A percentile compares a stretch with the other conserved stretches of the same genome.
phyloP scores from a whole-genome alignment of 768 basidiomycete genomes.

The Gloeopeniophorella convolvens region DNA sequence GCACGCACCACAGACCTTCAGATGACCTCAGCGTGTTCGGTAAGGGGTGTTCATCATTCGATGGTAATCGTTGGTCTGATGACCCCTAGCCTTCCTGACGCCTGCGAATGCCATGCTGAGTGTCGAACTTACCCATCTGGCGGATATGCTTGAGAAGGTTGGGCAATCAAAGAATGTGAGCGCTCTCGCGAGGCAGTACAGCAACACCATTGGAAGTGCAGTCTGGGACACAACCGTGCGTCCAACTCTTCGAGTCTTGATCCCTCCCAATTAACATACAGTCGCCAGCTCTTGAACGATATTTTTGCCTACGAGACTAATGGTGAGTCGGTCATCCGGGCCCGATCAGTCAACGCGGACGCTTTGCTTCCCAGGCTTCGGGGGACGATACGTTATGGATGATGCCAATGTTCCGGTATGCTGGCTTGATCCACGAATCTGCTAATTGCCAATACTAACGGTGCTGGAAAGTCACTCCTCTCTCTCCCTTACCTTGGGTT shows the following conservation, averaged over 20 bases:
- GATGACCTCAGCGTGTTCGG: conserved; percentile 69
- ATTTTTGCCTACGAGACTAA: conserved; percentile 77
- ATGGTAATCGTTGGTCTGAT: background rate
- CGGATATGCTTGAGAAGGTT: conserved; percentile 47
- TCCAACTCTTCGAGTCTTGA: background rate
- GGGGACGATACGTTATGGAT: conserved; percentile 74
- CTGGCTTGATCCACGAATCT: conserved; percentile 3
- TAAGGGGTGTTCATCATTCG: conserved; percentile 25
- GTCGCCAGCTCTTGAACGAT: conserved; percentile 46
- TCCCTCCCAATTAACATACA: background rate
- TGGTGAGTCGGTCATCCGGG: too few relatives aligned
- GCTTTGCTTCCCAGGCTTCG: conserved; percentile 40
- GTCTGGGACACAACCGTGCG: conserved; percentile 58
- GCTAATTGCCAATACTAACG: background rate
- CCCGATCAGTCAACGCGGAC: too few relatives aligned
- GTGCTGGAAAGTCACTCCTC: conserved; percentile 52
- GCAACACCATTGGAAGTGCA: conserved; percentile 48
- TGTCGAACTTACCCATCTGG: conserved; percentile 60
- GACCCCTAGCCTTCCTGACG: conserved; percentile 55
- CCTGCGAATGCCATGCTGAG: conserved; percentile 81
- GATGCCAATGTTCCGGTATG: conserved; percentile 79
- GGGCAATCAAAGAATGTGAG: conserved; percentile 46
- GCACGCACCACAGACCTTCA: conserved; percentile 71
- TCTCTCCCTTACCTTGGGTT: conserved; percentile 78
- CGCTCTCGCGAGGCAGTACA: conserved; percentile 49